phyloP scores from a whole-genome alignment of 2,329 filamentous ascomycete genomes.

The Fusarium sp. region DNA sequence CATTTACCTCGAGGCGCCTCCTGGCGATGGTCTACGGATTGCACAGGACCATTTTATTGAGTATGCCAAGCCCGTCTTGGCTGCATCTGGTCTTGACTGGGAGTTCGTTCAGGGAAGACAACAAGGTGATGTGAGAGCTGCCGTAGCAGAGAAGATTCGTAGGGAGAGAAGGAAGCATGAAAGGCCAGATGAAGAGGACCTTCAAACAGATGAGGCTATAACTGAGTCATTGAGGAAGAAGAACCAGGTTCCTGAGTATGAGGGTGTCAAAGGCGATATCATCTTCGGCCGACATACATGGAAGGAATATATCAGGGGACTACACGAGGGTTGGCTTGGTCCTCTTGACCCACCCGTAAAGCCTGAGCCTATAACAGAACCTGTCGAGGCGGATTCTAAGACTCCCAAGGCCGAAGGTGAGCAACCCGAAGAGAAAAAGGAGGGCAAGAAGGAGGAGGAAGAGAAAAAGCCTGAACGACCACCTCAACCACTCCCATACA shows the following conservation, averaged over 20 bases:
- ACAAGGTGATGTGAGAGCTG: slow-evolving; percentile 91
- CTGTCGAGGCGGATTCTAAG: slow-evolving; percentile 37
- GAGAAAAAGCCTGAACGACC: slow-evolving; percentile 66
- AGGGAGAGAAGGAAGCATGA: slow-evolving; percentile 71
- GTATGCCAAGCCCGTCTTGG: slow-evolving; percentile 92
- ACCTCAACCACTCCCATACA: slow-evolving; percentile 76
- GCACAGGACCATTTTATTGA: slow-evolving; percentile 97
- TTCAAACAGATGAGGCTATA: slow-evolving; percentile 61
- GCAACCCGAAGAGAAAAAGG: slow-evolving; percentile 45
- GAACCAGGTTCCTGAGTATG: slow-evolving; percentile 74
- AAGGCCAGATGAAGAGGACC: slow-evolving; percentile 57
- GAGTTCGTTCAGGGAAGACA: slow-evolving; percentile 92
- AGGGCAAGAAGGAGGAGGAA: slow-evolving; percentile 52
- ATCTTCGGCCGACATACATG: slow-evolving; percentile 91
- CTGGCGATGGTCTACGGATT: slow-evolving; percentile 81
- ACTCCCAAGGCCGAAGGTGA: slow-evolving; percentile 41
- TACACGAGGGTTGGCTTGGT: slow-evolving; percentile 97
- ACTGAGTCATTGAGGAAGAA: slow-evolving; percentile 71
- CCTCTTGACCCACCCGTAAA: slow-evolving; percentile 73
- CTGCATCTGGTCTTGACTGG: slow-evolving; percentile 91
- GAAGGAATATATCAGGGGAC: slow-evolving; percentile 94
- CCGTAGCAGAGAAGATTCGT: slow-evolving; percentile 86
- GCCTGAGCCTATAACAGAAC: slow-evolving; percentile 35
- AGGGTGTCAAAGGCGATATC: slow-evolving; percentile 82
- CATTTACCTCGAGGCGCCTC: slow-evolving; percentile 85